Percentiles rank a stretch among this genome's conserved stretches.
These are phyloP conservation scores for Aegle marmelos DNA, from an alignment of 345 rosid species.

Conservation along the genomic window DNA sequence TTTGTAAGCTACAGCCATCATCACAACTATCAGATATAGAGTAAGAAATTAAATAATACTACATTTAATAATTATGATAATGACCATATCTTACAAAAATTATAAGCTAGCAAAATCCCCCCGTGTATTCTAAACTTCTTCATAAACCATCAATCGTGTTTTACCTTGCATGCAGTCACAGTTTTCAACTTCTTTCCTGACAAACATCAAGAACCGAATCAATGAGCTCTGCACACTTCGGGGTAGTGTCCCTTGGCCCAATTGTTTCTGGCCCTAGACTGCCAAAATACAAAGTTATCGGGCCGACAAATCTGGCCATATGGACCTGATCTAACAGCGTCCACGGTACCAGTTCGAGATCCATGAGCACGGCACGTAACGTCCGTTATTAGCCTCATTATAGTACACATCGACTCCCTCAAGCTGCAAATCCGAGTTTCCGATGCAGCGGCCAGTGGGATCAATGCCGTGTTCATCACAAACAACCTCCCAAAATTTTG, in stretches of 20 bases:
- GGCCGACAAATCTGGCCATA: slow-evolving; percentile 26
- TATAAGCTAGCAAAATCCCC: no score
- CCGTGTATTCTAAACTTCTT: no score
- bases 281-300: slow-evolving; percentile 32
- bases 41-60: no score
- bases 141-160: neutral
- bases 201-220: slow-evolving; percentile 35
- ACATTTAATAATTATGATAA: no score
- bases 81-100: no score
- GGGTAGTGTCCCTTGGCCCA: slow-evolving; percentile 41
- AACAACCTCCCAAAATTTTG: slow-evolving; percentile 37
- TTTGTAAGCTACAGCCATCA: no score
- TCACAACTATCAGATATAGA: no score
- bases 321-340: slow-evolving; percentile 24
- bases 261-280: slow-evolving; percentile 34
- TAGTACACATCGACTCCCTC: slow-evolving; percentile 32
- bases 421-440: slow-evolving; percentile 18
- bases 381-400: slow-evolving; percentile 26
- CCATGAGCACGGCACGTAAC: slow-evolving; percentile 35
- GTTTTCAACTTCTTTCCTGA: slow-evolving; percentile 35
- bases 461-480: slow-evolving; percentile 40
- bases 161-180: slow-evolving; percentile 39
- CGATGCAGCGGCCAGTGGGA: slow-evolving; percentile 21
- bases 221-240: slow-evolving; percentile 38
- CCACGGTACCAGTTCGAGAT: slow-evolving; percentile 42